A percentile compares a stretch with the other conserved stretches of the same genome.
Conservation (phyloP, 1,139 yeast genomes). For the Magnusiomyces ingens region DNA sequence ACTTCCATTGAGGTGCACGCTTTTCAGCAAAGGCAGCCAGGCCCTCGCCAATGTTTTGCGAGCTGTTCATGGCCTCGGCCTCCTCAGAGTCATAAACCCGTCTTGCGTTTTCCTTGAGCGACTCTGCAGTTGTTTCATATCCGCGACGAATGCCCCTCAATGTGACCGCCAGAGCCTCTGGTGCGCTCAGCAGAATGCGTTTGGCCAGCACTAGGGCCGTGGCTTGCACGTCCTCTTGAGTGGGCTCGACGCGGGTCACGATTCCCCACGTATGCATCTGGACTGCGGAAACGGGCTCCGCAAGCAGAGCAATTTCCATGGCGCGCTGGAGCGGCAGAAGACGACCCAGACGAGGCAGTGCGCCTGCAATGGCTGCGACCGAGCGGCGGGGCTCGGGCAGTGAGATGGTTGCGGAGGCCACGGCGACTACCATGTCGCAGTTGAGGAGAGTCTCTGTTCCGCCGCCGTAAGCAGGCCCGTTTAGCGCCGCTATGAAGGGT, state of each 20-base stretch:
- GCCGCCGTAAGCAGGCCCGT: conserved; percentile 31
- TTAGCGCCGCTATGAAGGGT: conserved; percentile 31
- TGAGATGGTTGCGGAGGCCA: conserved; percentile 23
- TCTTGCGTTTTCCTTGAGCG: conserved; percentile 6
- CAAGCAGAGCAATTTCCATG: conserved; percentile 28
- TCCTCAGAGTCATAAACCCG: background rate
- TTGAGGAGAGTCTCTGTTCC: conserved; percentile 31
- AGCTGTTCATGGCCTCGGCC: background rate
- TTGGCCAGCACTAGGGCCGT: conserved; percentile 27
- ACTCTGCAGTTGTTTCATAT: conserved; percentile 22
- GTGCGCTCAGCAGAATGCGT: conserved; percentile 25
- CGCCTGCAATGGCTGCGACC: conserved; percentile 31
- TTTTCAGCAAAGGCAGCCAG: conserved; percentile 46
- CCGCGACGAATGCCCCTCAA: conserved; percentile 27
- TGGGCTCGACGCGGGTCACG: conserved; percentile 25
- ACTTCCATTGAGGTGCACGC: conserved; percentile 39
- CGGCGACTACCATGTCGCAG: conserved; percentile 31
- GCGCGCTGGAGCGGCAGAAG: conserved; percentile 28
- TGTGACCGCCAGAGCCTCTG: conserved; percentile 28
- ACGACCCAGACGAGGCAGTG: conserved; percentile 29
- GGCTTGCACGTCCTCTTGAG: conserved; percentile 23
- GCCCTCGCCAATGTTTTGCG: conserved; percentile 33
- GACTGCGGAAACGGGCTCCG: conserved; percentile 28
- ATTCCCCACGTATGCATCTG: conserved; percentile 29
- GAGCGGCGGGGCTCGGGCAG: conserved; percentile 32